Conservation (phyloP, 371 early-diverging fungal species). For the Lichtheimia ornata region DNA sequence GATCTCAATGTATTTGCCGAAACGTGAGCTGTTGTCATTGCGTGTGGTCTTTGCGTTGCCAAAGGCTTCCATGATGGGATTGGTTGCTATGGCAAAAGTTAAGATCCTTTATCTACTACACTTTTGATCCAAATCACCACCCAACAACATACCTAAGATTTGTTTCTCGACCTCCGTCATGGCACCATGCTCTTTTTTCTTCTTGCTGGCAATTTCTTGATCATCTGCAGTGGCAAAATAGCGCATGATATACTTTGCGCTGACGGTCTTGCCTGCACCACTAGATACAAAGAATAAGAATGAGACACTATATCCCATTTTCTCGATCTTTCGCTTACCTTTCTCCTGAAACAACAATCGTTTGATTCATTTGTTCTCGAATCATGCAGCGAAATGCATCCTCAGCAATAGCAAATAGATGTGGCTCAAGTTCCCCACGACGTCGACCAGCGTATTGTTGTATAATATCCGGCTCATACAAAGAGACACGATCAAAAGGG, state of each 20-base stretch:
- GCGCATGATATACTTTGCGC: constrained; percentile 96
- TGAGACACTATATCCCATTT: background rate
- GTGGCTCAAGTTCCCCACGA: constrained; percentile 96
- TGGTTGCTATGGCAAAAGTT: constrained; percentile 64
- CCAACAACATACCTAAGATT: constrained; percentile 54
- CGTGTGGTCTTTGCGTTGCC: constrained; percentile 98
- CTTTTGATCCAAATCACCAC: background rate
- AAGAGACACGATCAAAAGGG: constrained; percentile 85
- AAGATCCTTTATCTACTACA: background rate
- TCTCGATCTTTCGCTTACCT: constrained; percentile 42
- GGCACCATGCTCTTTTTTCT: constrained; percentile 37
- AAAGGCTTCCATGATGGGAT: constrained; percentile 98
- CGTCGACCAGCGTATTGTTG: constrained; percentile 91
- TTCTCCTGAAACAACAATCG: constrained; percentile 99
- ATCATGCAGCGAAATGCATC: constrained; percentile 97
- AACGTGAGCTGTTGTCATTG: constrained; percentile 97
- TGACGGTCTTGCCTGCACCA: constrained; percentile 96
- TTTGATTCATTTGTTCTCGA: constrained; percentile 90
- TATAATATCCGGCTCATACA: constrained; percentile 86
- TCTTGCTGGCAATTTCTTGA: constrained; percentile 47
- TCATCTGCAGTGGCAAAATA: constrained; percentile 95
- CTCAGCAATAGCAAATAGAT: constrained; percentile 98
- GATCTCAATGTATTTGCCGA: constrained; percentile 97
- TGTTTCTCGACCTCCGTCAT: constrained; percentile 84
- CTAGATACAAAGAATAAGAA: constrained; percentile 18